These are phyloP conservation scores for Phaeosphaeria sp. DNA, from an alignment of 2,329 filamentous ascomycete genomes.

Conservation along the genomic window DNA sequence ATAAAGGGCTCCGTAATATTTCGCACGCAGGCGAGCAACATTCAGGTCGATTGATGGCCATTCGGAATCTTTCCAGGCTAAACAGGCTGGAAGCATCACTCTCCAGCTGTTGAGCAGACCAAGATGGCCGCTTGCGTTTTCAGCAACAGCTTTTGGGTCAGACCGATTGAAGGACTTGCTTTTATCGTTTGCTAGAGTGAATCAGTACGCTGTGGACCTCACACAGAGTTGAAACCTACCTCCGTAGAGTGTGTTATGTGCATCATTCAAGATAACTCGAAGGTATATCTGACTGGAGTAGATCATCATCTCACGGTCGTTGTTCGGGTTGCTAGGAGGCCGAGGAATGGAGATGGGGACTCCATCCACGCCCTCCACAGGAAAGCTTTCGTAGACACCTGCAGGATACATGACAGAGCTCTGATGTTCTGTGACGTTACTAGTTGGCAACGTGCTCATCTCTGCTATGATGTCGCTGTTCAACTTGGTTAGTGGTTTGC, in stretches of 20 bases:
- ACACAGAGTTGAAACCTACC: slow-evolving; percentile 29
- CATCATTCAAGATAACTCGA: slow-evolving; percentile 63
- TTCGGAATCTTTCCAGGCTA: slow-evolving; percentile 73
- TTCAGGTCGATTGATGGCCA: slow-evolving; percentile 78
- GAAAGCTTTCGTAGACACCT: slow-evolving; percentile 55
- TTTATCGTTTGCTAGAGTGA: slow-evolving; percentile 32
- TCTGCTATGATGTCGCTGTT: slow-evolving; percentile 88
- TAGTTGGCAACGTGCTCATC: slow-evolving; percentile 67
- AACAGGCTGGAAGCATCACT: slow-evolving; percentile 52
- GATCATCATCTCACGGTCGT: slow-evolving; percentile 59
- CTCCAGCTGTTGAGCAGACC: slow-evolving; percentile 63
- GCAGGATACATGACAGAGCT: slow-evolving; percentile 72
- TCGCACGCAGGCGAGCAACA: slow-evolving; percentile 82
- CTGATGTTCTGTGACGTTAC: slow-evolving; percentile 65
- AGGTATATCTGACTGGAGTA: slow-evolving; percentile 69
- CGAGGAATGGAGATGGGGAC: slow-evolving; percentile 5
- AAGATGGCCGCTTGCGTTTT: slow-evolving; percentile 37
- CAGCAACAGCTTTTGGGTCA: slow-evolving; percentile 39
- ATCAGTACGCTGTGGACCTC: slow-evolving; percentile 31
- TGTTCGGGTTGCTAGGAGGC: slow-evolving; percentile 24
- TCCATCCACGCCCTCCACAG: slow-evolving; percentile 16
- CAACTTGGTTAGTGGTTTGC: slow-evolving; percentile 16
- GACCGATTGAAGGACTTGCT: slow-evolving; percentile 42
- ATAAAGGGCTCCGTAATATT: slow-evolving; percentile 92
- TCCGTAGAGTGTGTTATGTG: slow-evolving; percentile 63